These are phyloP conservation scores for Trichoderma harzianum DNA, from an alignment of 2,329 filamentous ascomycete species.

Conservation along the genomic window DNA sequence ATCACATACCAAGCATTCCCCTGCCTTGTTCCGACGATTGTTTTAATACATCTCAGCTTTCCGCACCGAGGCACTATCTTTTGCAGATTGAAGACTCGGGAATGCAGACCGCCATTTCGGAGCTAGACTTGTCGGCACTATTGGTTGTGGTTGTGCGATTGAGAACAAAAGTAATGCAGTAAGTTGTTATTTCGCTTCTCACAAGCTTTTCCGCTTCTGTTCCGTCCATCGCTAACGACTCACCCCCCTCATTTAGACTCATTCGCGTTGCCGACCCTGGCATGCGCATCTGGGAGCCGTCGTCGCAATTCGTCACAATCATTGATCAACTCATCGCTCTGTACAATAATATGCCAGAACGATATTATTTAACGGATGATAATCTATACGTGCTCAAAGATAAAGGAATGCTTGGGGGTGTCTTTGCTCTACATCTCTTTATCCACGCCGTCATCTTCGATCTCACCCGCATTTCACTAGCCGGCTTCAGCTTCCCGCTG, in stretches of 20 bases:
- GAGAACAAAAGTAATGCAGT: slow-evolving; percentile 23
- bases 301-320: slow-evolving; percentile 22
- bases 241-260: slow-evolving; percentile 15
- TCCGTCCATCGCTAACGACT: not conserved
- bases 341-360: slow-evolving; percentile 23
- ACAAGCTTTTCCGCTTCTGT: not conserved
- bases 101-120: slow-evolving; percentile 9
- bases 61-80: slow-evolving; percentile 13
- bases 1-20: slow-evolving; percentile 23
- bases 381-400: slow-evolving; percentile 25
- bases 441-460: slow-evolving; percentile 27
- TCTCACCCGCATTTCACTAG: slow-evolving; percentile 25
- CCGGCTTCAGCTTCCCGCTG: slow-evolving; percentile 28
- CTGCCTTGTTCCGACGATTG: slow-evolving; percentile 22
- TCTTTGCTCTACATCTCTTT: slow-evolving; percentile 27
- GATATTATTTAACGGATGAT: slow-evolving; percentile 23
- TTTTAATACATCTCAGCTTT: slow-evolving; percentile 18
- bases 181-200: not conserved
- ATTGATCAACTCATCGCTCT: slow-evolving; percentile 24
- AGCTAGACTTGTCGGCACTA: slow-evolving; percentile 22
- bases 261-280: slow-evolving; percentile 21
- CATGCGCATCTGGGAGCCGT: slow-evolving; percentile 20
- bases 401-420: slow-evolving; percentile 22
- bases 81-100: slow-evolving; percentile 18
- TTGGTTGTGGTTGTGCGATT: slow-evolving; percentile 22